Conservation (phyloP, 2,329 filamentous ascomycete species). For the Ascochyta viciae-villosae region DNA sequence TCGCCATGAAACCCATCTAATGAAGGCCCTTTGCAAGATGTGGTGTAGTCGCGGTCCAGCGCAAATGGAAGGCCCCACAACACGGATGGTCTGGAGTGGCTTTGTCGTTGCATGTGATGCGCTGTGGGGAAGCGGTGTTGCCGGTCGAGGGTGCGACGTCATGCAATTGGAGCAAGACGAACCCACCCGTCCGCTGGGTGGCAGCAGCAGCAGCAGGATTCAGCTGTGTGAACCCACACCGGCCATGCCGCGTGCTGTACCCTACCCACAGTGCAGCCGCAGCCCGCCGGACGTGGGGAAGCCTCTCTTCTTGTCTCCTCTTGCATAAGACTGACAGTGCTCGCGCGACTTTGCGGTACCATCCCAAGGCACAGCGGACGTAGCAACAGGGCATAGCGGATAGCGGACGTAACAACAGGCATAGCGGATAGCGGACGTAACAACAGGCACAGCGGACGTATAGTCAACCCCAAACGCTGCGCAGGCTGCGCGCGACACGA, state of each 20-base stretch:
- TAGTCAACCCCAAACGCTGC: neutral
- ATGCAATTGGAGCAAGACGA: neutral
- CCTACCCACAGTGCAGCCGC: constrained; percentile 18
- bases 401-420: too few species aligned
- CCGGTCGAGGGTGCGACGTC: constrained; percentile 1
- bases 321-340: too few species aligned
- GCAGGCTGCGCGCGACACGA: constrained; percentile 1
- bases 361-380: neutral
- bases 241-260: constrained; percentile 13
- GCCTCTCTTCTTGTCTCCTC: too few species aligned
- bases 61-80: too few species aligned
- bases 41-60: too few species aligned
- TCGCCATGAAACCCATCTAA: too few species aligned
- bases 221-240: constrained; percentile 27
- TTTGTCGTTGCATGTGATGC: too few species aligned
- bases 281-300: neutral
- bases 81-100: too few species aligned
- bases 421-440: too few species aligned
- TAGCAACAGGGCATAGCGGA: too few species aligned
- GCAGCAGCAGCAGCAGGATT: constrained; percentile 19
- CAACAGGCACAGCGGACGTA: neutral
- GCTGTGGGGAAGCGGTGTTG: too few species aligned
- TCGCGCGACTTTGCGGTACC: neutral
- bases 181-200: neutral
- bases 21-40: too few species aligned